Evolutionary conservation across 1,284 basidiomycete genomes (phyloP), one percentile per base, ranked within the genome.

Genomic region (Coriolopsis trogii): DNA sequence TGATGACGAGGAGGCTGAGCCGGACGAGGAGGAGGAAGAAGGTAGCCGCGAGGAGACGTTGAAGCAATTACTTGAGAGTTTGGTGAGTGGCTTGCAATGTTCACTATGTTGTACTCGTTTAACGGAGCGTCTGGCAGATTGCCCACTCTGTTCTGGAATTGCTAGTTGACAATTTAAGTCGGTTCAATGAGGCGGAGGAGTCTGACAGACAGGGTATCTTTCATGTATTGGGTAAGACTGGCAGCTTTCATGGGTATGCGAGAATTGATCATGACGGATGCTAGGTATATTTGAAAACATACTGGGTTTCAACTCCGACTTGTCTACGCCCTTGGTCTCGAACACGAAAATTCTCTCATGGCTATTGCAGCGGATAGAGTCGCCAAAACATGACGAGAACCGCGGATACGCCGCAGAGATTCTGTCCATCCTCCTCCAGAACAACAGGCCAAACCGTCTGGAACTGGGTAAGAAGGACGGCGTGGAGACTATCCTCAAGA

Each of bases 211-310:
- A 92, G 67, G 95, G 95, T 9, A 82, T 96, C 25, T 97, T 93
- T 70, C 92, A 96, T 63, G 85, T 95, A n/a, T 72, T 98, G 26
- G 89, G 89, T 88, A 59, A 44, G 73, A 47, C 7, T 29, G 29
- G 13, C 25, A 29, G 41, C 42, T 45, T n/a, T 21, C 28, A 26
- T 18, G 10, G 10, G 31, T 15, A 15, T 33, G 15, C 7, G 24
- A 20, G 10, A 18, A 3, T 18, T 25, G 49, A n/a, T 53, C 49
- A 6, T 48, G n/a, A 28, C 1, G 3, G 3, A 3, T 3, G 3
- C 1, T 13, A 91, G 93, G 92, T 26, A 86, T 95, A 41, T 91
- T 98, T 62, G 97, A 99, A 71, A 98, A 98, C 67, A 72, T 96
- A 12, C 70, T 98, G 12, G 89, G 91, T 2, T 90, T 96, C 64